Conservation (phyloP, 176 grass and related monocot genomes). For the Avena insularis region DNA sequence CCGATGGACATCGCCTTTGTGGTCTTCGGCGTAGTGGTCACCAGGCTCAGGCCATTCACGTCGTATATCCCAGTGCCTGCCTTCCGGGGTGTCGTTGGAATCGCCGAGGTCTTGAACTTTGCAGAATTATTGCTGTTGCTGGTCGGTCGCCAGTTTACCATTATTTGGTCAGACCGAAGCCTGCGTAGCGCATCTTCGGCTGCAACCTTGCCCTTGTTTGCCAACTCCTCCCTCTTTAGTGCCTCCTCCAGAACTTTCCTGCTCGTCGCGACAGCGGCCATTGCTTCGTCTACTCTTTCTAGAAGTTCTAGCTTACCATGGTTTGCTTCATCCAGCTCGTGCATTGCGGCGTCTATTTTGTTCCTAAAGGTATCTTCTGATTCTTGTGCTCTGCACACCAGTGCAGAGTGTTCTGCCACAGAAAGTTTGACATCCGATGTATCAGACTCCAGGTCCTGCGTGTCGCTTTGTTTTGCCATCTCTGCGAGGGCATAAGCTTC, state of each 20-base stretch:
- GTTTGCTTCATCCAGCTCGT: conserved; percentile 71
- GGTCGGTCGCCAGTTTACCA: conserved; percentile 49
- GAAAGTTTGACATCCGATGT: conserved; percentile 48
- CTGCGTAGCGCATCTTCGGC: conserved; percentile 68
- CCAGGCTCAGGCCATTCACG: conserved; percentile 84
- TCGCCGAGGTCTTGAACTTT: conserved; percentile 71
- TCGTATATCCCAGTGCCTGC: conserved; percentile 59
- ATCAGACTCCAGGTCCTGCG: not conserved
- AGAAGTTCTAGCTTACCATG: conserved; percentile 62
- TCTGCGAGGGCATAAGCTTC: conserved; percentile 62
- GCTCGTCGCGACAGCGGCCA: conserved; percentile 66
- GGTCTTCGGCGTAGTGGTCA: conserved; percentile 44
- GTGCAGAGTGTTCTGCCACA: conserved; percentile 49
- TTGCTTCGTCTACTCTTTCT: conserved; percentile 91
- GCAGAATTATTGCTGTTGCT: conserved; percentile 48
- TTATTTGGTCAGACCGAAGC: conserved; percentile 61
- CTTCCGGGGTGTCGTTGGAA: conserved; percentile 19
- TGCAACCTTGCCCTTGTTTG: conserved; percentile 56
- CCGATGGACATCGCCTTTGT: conserved; percentile 74
- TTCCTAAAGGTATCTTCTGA: conserved; percentile 47
- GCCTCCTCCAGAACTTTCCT: conserved; percentile 80
- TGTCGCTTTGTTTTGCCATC: conserved; percentile 49
- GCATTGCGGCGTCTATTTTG: conserved; percentile 61
- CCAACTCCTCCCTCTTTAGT: conserved; percentile 71
- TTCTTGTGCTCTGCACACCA: conserved; percentile 61